phyloP scores from a whole-genome alignment of 805 yeast genomes.

The Candida bentonensis region DNA sequence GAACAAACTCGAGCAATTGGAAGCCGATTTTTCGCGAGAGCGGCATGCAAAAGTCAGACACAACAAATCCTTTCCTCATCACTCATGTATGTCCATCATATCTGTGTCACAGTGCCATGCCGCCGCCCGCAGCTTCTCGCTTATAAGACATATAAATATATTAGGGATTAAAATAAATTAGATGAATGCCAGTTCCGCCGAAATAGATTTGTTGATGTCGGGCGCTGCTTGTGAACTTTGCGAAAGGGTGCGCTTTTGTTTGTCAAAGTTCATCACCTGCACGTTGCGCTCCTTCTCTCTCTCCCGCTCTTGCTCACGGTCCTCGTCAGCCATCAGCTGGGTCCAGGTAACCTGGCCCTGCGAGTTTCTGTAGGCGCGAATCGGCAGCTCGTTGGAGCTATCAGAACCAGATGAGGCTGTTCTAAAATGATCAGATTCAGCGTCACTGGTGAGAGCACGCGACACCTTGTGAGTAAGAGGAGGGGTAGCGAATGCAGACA shows the following conservation, averaged over 20 bases:
- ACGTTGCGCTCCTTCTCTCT: conserved; percentile 5
- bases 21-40: too few species aligned
- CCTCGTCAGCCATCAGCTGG: conserved; percentile 5
- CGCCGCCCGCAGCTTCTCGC: too few species aligned
- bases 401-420: conserved; percentile 16
- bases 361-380: conserved; percentile 14
- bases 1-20: too few species aligned
- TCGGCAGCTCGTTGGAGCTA: conserved; percentile 5
- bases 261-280: conserved; percentile 2
- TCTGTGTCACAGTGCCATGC: too few species aligned
- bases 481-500: not conserved
- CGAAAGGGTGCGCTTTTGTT: not conserved
- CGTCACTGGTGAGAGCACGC: not conserved
- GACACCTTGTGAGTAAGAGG: not conserved
- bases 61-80: too few species aligned
- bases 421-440: conserved; percentile 16
- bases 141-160: too few species aligned
- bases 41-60: too few species aligned
- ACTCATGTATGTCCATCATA: too few species aligned
- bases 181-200: conserved; percentile 21
- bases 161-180: conserved; percentile 7
- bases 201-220: conserved; percentile 17
- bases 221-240: conserved; percentile 11
- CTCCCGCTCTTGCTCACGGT: conserved; percentile 1
- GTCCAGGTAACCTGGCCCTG: conserved; percentile 15